phyloP scores from a whole-genome alignment of 139 green algal genomes.

The Picochlorum sp. region DNA sequence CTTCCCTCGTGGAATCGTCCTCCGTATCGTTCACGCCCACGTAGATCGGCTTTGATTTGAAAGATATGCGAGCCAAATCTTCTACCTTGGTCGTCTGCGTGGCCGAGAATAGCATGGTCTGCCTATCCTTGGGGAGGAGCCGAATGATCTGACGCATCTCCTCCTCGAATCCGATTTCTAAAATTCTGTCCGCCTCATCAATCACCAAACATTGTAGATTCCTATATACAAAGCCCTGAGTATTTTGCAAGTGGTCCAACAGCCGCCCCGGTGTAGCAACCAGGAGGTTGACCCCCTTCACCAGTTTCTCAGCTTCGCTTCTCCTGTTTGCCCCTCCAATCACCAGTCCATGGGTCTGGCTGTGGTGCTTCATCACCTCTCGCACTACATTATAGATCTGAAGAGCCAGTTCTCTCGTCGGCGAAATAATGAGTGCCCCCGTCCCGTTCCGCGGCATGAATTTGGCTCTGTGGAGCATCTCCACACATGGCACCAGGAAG shows the following conservation, averaged over 20 bases:
- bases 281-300: conserved; percentile 93
- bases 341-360: conserved; percentile 90
- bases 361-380: conserved; percentile 88
- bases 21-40: conserved; percentile 90
- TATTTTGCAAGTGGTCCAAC: conserved; percentile 96
- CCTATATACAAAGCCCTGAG: conserved; percentile 64
- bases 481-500: conserved; percentile 87
- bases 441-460: conserved; percentile 96
- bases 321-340: conserved; percentile 97
- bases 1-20: conserved; percentile 62
- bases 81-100: conserved; percentile 97
- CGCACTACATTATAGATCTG: conserved; percentile 92
- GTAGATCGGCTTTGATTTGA: conserved; percentile 90
- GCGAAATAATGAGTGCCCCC: conserved; percentile 84
- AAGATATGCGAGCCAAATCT: conserved; percentile 89
- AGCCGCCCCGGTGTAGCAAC: conserved; percentile 90
- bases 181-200: conserved; percentile 95
- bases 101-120: conserved; percentile 97
- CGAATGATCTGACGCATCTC: conserved; percentile 96
- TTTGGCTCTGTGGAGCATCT: conserved; percentile 85
- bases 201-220: conserved; percentile 89
- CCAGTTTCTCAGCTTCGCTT: conserved; percentile 86
- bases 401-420: conserved; percentile 90
- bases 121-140: conserved; percentile 88
- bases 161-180: conserved; percentile 99